These are phyloP conservation scores for Solanum sejunctum DNA, from an alignment of 257 asterid genomes.

Conservation along the genomic window DNA sequence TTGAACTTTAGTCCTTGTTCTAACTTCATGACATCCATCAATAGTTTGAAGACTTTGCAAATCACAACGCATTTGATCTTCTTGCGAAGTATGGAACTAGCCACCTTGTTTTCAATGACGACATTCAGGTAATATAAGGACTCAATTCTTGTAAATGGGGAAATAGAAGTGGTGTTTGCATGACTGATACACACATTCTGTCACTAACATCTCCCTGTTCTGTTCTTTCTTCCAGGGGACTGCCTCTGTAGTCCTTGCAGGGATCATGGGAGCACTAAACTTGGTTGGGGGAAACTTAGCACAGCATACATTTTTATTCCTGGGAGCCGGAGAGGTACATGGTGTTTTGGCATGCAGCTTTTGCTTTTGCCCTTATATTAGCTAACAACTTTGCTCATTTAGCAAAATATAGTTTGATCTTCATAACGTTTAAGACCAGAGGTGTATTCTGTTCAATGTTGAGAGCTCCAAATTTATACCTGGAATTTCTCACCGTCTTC, in stretches of 20 bases:
- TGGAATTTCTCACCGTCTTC: not conserved
- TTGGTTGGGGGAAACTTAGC: slow-evolving; percentile 59
- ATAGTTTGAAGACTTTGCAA: slow-evolving; percentile 84
- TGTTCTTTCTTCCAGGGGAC: slow-evolving; percentile 44
- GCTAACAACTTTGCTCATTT: not conserved
- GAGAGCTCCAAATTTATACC: not conserved
- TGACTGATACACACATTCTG: not conserved
- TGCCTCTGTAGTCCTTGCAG: slow-evolving; percentile 77
- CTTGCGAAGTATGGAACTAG: slow-evolving; percentile 55
- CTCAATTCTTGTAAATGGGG: not conserved
- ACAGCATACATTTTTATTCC: slow-evolving; percentile 58
- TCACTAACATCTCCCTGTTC: not conserved
- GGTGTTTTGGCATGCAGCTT: not conserved
- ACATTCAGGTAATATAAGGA: slow-evolving; percentile 44
- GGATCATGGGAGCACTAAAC: slow-evolving; percentile 52
- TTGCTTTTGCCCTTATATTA: not conserved
- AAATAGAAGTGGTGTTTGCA: not conserved
- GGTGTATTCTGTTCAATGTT: not conserved
- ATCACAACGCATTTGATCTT: slow-evolving; percentile 79
- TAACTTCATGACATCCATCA: not conserved
- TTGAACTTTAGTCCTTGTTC: not conserved
- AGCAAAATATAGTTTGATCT: not conserved
- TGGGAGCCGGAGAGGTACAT: slow-evolving; percentile 83
- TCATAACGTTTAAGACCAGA: not conserved
- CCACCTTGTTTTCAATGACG: slow-evolving; percentile 77